Conservation (phyloP, 2,329 filamentous ascomycete species). For the Trichoderma simmonsii region DNA sequence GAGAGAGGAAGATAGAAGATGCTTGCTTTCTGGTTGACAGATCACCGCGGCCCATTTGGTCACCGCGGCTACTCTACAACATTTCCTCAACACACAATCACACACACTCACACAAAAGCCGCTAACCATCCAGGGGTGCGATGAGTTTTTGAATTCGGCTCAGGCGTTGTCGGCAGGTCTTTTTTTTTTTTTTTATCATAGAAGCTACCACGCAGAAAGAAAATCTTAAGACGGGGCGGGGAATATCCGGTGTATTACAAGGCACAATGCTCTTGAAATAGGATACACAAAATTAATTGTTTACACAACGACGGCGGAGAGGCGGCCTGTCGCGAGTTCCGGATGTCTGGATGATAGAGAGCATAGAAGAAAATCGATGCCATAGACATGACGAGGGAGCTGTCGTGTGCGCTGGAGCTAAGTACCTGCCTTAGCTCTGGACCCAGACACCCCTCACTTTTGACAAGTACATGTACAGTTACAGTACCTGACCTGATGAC, state of each 20-base stretch:
- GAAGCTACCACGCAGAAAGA: constrained; percentile 24
- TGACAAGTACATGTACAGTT: neutral
- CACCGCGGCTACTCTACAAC: neutral
- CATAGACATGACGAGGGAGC: constrained; percentile 9
- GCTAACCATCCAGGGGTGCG: constrained; percentile 16
- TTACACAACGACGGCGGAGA: neutral
- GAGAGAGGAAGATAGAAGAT: neutral
- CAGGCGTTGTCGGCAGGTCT: constrained; percentile 33
- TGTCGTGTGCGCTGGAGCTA: constrained; percentile 16
- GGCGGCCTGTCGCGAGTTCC: neutral
- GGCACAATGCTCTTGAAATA: constrained; percentile 13
- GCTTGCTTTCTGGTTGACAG: neutral
- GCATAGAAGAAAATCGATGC: neutral
- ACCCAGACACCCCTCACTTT: constrained; percentile 1
- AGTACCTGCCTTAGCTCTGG: constrained; percentile 15
- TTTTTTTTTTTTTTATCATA: constrained; percentile 27
- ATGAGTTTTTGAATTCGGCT: constrained; percentile 25
- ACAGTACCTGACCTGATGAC: neutral
- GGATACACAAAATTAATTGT: constrained; percentile 15
- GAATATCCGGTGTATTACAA: constrained; percentile 17
- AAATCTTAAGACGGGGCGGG: neutral
- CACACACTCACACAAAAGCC: neutral
- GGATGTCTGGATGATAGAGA: neutral
- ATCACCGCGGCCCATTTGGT: neutral
- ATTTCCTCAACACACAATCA: neutral